Evolutionary conservation across 208 protist genomes (phyloP), one percentile per base, ranked within the genome.

Genomic region (Novymonas esmeraldas): DNA sequence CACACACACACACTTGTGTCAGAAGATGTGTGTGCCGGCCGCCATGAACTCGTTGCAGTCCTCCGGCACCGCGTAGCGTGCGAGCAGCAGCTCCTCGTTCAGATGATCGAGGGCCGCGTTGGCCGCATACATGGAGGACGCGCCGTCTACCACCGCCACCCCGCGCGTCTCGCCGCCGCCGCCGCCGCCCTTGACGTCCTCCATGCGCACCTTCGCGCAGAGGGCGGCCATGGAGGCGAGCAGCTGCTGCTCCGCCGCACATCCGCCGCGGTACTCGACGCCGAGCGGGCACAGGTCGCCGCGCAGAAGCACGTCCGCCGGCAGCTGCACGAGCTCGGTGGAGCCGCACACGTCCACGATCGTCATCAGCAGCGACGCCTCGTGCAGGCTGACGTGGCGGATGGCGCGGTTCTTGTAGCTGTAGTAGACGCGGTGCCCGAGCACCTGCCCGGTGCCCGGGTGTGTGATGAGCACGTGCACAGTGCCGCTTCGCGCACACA

Each of bases 241-340:
- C 26, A 71, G 28, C 26, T 70, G 54, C 18, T 63, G 14, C 24
- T 29, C 6, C 41, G 46, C 49, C n/a, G 64, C 48, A 28, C 22
- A 26, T n/a, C 38, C 62, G 5, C 62, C 5, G 33, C 42, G 38
- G 24, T 34, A 60, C 31, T 72, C 46, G 29, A 54, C 54, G 13
- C 29, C 26, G 26, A 68, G 26, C 24, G 59, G 66, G 13, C 26
- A 48, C 26, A 31, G 26, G 41, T 54, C 44, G 26, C 41, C 45
- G 2, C 45, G 56, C 26, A 65, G 52, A 2, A 64, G 18, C 18
- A 59, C 65, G 39, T 64, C 67, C 13, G 51, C 36, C 13, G 84
- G 82, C 61, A 89, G 70, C 64, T 72, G 57, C 13, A 83, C 82
- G 14, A 94, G 74, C 72, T 94, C 88, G 22, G 86, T 83, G 13